These are phyloP conservation scores for Pelargonium fulgidum DNA, from an alignment of 441 rosid genomes.

Conservation along the genomic window DNA sequence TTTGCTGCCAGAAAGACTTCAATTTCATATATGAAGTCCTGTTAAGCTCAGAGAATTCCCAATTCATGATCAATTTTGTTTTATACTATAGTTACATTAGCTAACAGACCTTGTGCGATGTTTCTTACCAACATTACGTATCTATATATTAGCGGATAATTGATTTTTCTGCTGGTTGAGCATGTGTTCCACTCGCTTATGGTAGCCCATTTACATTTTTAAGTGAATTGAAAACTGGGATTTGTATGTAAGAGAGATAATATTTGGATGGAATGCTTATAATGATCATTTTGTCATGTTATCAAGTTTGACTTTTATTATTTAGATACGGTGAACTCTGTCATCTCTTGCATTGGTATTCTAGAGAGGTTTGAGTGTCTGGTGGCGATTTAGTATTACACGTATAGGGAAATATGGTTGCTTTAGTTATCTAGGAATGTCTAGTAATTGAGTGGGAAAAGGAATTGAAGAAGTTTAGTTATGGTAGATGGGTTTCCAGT, in stretches of 20 bases:
- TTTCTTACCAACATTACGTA: not conserved
- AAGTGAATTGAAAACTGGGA: not conserved
- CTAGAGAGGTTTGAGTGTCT: not conserved
- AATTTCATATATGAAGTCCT: not conserved
- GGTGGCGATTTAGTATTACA: not conserved
- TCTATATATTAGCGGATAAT: not conserved
- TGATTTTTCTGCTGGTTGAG: not conserved
- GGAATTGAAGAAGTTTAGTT: not conserved
- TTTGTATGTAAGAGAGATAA: not conserved
- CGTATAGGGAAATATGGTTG: not conserved
- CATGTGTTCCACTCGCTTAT: not conserved
- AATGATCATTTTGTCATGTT: not conserved
- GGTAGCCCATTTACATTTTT: not conserved
- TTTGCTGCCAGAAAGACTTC: not conserved
- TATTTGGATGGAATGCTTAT: not conserved
- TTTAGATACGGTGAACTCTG: conserved; percentile 4
- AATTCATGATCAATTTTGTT: not conserved
- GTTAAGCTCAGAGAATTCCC: not conserved
- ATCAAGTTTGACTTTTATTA: too few species aligned
- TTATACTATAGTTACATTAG: not conserved
- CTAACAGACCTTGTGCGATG: not conserved
- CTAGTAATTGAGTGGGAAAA: not conserved
- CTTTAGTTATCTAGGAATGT: not conserved
- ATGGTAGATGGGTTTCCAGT: not conserved
- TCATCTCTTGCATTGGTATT: not conserved